phyloP scores from a whole-genome alignment of 2,329 filamentous ascomycete species.

The Fusarium equiseti region DNA sequence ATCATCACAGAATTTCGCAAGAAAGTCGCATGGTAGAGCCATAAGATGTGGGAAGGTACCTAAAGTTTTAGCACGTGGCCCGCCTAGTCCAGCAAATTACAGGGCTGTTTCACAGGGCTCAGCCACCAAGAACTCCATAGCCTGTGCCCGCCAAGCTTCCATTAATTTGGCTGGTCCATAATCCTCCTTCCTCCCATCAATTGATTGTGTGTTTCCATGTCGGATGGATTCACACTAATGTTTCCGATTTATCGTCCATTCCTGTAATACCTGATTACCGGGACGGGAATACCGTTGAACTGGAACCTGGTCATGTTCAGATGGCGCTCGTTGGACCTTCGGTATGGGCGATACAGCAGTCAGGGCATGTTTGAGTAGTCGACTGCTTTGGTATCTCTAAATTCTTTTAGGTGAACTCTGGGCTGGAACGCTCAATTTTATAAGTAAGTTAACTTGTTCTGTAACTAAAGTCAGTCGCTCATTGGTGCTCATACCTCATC shows the following conservation, averaged over 20 bases:
- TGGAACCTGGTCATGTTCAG: not conserved
- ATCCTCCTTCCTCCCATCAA: not conserved
- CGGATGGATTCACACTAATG: not conserved
- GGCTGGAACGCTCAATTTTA: fast-evolving
- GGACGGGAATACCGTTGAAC: not conserved
- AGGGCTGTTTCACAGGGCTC: not conserved
- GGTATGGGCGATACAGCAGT: not conserved
- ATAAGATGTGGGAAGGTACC: not conserved
- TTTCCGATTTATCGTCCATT: not conserved
- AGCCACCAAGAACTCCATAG: not conserved
- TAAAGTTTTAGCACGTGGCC: not conserved
- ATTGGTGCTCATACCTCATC: not conserved
- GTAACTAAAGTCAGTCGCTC: not conserved
- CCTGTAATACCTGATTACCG: not conserved
- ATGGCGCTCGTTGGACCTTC: not conserved
- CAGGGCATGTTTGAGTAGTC: not conserved
- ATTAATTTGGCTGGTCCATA: not conserved
- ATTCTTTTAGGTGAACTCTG: not conserved
- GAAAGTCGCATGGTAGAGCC: not conserved
- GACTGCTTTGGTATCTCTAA: not conserved
- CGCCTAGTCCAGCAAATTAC: not conserved
- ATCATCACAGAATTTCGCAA: not conserved
- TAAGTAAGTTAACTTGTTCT: not conserved
- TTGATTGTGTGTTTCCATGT: not conserved
- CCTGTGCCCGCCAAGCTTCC: not conserved